Conservation (phyloP, 2,329 filamentous ascomycete species). For the Eutypella sp. region DNA sequence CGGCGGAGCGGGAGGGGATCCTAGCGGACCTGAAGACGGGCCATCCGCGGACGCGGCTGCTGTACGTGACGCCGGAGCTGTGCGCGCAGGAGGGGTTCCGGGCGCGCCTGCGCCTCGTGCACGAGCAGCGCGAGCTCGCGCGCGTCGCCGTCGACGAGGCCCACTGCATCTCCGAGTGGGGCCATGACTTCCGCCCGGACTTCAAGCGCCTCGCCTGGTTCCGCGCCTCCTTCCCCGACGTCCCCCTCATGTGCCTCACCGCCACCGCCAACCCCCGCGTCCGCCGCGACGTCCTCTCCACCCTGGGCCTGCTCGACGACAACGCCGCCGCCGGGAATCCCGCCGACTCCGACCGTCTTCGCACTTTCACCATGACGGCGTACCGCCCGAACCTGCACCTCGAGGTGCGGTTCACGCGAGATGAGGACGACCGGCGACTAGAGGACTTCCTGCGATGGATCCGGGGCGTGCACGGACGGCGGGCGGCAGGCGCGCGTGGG, state of each 20-base stretch:
- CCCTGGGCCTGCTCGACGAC: slow-evolving; percentile 67
- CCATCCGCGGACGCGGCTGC: slow-evolving; percentile 74
- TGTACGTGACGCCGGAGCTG: slow-evolving; percentile 91
- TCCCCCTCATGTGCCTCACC: slow-evolving; percentile 89
- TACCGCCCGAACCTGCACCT: slow-evolving; percentile 83
- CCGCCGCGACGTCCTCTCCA: slow-evolving; percentile 73
- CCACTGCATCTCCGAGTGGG: slow-evolving; percentile 97
- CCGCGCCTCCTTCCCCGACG: slow-evolving; percentile 71
- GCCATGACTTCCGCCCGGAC: slow-evolving; percentile 90
- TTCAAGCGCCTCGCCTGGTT: slow-evolving; percentile 89
- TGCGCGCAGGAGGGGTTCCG: slow-evolving; percentile 77
- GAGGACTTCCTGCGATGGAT: slow-evolving; percentile 75
- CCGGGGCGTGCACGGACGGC: slow-evolving; percentile 63
- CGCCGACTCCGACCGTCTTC: slow-evolving; percentile 52
- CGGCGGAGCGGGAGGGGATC: slow-evolving; percentile 60
- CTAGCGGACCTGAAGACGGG: slow-evolving; percentile 80
- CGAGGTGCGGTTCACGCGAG: slow-evolving; percentile 77
- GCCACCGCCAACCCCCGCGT: slow-evolving; percentile 83
- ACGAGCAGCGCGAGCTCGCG: slow-evolving; percentile 78
- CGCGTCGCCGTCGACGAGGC: slow-evolving; percentile 90
- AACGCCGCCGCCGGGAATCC: too few species aligned
- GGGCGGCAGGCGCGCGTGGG: slow-evolving; percentile 53
- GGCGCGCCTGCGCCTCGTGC: slow-evolving; percentile 63
- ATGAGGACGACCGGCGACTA: slow-evolving; percentile 68
- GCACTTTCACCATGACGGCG: slow-evolving; percentile 77